These are phyloP conservation scores for Colletotrichum brevisporum DNA, from an alignment of 2,329 filamentous ascomycete genomes.

Conservation along the genomic window DNA sequence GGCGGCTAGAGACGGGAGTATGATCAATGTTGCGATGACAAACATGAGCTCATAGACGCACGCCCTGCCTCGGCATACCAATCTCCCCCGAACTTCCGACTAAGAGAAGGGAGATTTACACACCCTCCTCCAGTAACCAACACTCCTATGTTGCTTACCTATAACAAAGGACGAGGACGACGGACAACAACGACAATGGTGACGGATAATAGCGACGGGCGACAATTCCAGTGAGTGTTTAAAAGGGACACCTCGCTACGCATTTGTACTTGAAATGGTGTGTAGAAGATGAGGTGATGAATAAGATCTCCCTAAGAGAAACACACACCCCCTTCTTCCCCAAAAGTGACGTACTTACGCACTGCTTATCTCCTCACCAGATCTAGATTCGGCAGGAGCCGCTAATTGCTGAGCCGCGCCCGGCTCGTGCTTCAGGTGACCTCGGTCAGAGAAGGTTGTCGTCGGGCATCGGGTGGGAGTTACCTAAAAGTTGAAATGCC, in stretches of 20 bases:
- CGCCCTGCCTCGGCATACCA: background rate
- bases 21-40: background rate
- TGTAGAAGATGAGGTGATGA: too few relatives aligned
- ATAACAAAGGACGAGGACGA: too few relatives aligned
- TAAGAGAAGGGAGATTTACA: too few relatives aligned
- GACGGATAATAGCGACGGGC: too few relatives aligned
- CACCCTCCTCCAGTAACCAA: too few relatives aligned
- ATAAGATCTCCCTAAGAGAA: too few relatives aligned
- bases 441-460: slow-evolving; percentile 7
- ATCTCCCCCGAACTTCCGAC: too few relatives aligned
- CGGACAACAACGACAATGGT: too few relatives aligned
- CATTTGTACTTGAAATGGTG: too few relatives aligned
- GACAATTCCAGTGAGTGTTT: too few relatives aligned
- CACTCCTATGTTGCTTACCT: too few relatives aligned
- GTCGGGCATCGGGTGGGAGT: background rate
- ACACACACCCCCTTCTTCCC: background rate
- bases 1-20: slow-evolving; percentile 13
- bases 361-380: background rate
- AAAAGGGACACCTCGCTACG: too few relatives aligned
- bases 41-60: background rate
- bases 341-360: background rate
- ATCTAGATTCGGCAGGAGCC: slow-evolving; percentile 7
- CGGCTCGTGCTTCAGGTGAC: background rate
- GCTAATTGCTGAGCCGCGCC: background rate
- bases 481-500: background rate